Conservation (phyloP, 75 land plant species). For the Chamaecyparis obtusa region DNA sequence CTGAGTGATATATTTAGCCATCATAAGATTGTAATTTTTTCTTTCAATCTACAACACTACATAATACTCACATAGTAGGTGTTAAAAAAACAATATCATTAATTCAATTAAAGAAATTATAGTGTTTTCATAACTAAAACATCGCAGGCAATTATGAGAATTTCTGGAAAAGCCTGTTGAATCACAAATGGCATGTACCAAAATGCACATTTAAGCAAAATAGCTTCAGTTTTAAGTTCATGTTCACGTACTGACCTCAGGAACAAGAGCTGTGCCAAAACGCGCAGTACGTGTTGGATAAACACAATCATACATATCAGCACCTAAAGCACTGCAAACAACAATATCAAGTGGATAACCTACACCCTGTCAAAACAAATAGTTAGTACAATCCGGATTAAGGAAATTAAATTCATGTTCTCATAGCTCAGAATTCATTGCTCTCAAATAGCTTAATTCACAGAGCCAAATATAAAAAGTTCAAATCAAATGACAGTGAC, state of each 20-base stretch:
- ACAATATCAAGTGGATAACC: slow-evolving; percentile 99
- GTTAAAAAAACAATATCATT: neutral
- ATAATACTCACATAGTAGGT: neutral
- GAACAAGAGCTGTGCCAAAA: slow-evolving; percentile 97
- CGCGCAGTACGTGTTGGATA: slow-evolving; percentile 99
- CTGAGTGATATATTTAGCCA: neutral
- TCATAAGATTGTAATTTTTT: neutral
- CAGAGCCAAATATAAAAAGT: neutral
- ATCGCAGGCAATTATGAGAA: neutral
- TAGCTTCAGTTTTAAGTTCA: neutral
- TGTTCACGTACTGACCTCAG: slow-evolving; percentile 64
- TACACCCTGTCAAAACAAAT: slow-evolving; percentile 70
- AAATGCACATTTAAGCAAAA: neutral
- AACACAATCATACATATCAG: slow-evolving; percentile 99
- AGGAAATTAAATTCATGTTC: neutral
- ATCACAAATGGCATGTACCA: neutral
- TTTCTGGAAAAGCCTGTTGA: neutral
- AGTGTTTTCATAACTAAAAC: neutral
- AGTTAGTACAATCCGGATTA: slow-evolving; percentile 2
- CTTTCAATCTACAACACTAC: neutral
- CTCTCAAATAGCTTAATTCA: neutral
- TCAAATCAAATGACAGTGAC: neutral
- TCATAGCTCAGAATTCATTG: neutral
- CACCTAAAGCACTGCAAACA: slow-evolving; percentile 99
- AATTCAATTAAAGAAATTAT: neutral